Evolutionary conservation across 306 rosid genomes (phyloP), one percentile per base, ranked within the genome.

Genomic region (Ammopiptanthus mongolicus): DNA sequence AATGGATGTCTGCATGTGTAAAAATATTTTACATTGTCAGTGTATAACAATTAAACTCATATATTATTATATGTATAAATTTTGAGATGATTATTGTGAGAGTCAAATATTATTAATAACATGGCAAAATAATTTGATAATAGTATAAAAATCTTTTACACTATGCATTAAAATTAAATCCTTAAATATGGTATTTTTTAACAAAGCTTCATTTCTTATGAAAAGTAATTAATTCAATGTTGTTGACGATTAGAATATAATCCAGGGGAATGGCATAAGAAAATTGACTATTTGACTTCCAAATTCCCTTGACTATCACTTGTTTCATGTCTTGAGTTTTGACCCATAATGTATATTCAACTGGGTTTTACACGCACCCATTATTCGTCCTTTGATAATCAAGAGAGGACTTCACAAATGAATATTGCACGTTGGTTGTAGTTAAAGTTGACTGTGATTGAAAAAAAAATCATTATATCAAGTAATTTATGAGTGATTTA

Each of bases 261-360:
- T 39, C 11, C 18, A 12, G 4, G 6, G 6, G 17, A 19, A 62
- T 74, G 78, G 33, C 39, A 29, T 12, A 18, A 37, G 42, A 48
- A 56, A 74, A 13, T 48, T 19, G 71, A 74, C 51, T 61, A 74
- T 18, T 48, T 19, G 71, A 74, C 51, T 61, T 61, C 12, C 17
- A 19, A 31, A 74, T 13, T 74, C 33, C 28, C 3, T 61, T 33
- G 71, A 74, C 52, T 7, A 9, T n/a, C n/a, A n/a, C 12, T 6
- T 48, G 2, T n/a, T 3, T 29, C 5, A 25, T 73, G 46, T 59
- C 69, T 59, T 59, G 33, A 39, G 14, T 56, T 36, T 42, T 28
- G 15, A 58, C n/a, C n/a, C n/a, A n/a, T n/a, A n/a, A n/a, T 46
- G 18, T 29, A 33, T 25, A 33, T 22, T 61, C 70, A 46, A 9